Evolutionary conservation across 2,329 filamentous ascomycete species (phyloP).

Genomic region (Fusarium sp.): DNA sequence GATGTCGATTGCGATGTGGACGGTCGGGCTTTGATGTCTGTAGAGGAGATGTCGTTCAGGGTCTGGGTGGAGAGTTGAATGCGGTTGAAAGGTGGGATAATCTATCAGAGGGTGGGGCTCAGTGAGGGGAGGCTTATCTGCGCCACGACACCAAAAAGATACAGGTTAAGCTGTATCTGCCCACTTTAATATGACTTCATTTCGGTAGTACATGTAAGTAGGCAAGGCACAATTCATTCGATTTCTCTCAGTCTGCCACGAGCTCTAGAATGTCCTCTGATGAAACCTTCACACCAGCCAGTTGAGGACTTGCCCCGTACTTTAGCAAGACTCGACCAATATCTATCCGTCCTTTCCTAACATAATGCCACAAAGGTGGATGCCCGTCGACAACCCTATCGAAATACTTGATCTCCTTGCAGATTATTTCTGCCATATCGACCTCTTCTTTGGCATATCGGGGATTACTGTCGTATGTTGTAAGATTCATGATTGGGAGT

Average conservation of each 20-base stretch:
- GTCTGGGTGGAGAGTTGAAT: slow-evolving; percentile 28
- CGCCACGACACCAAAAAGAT: slow-evolving; percentile 24
- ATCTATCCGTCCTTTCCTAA: slow-evolving; percentile 17
- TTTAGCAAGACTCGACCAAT: slow-evolving; percentile 27
- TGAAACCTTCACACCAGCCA: slow-evolving; percentile 25
- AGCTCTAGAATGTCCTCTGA: slow-evolving; percentile 10
- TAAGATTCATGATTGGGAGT: slow-evolving; percentile 33
- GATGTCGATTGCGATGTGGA: not conserved
- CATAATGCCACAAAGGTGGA: slow-evolving; percentile 29
- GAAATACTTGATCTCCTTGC: slow-evolving; percentile 19
- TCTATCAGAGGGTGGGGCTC: slow-evolving; percentile 33
- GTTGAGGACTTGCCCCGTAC: slow-evolving; percentile 22
- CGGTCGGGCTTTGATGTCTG: not conserved
- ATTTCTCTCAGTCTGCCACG: not conserved
- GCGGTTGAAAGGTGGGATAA: slow-evolving; percentile 37
- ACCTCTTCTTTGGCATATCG: slow-evolving; percentile 17
- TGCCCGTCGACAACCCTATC: slow-evolving; percentile 17
- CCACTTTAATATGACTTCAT: not conserved
- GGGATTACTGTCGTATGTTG: slow-evolving; percentile 12
- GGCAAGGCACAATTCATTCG: not conserved
- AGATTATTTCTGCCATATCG: slow-evolving; percentile 20
- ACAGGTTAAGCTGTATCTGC: not conserved
- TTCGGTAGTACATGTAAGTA: not conserved
- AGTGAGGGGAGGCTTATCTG: slow-evolving; percentile 14
- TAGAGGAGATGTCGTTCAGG: slow-evolving; percentile 15